Percentiles rank a stretch among this genome's conserved stretches.
Conservation (phyloP, 2,329 filamentous ascomycete genomes). For the Neofusicoccum sp. region DNA sequence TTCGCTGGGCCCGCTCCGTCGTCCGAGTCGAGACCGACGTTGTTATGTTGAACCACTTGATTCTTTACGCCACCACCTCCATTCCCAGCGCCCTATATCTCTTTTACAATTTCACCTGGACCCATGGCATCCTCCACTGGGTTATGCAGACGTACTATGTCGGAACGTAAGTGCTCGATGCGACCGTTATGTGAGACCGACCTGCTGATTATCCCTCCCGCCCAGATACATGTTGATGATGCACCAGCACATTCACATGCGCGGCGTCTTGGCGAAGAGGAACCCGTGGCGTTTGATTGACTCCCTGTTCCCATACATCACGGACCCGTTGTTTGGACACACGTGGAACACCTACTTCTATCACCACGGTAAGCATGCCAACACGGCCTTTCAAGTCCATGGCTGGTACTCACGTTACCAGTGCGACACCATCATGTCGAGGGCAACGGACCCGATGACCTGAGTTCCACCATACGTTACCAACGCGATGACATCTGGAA, state of each 20-base stretch:
- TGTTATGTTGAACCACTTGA: slow-evolving; percentile 72
- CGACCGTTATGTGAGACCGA: not conserved
- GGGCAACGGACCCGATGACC: slow-evolving; percentile 72
- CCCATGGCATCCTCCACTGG: slow-evolving; percentile 65
- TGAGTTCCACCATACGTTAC: slow-evolving; percentile 73
- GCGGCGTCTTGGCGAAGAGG: slow-evolving; percentile 61
- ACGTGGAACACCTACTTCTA: slow-evolving; percentile 85
- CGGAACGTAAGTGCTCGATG: slow-evolving; percentile 45
- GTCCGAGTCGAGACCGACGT: slow-evolving; percentile 70
- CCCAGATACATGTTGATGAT: slow-evolving; percentile 71
- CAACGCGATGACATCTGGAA: slow-evolving; percentile 66
- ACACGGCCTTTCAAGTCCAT: not conserved
- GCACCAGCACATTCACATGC: slow-evolving; percentile 80
- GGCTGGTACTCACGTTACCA: not conserved
- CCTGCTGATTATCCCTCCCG: not conserved
- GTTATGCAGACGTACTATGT: slow-evolving; percentile 67
- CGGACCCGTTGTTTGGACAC: slow-evolving; percentile 75
- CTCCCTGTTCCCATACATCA: slow-evolving; percentile 66
- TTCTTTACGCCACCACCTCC: slow-evolving; percentile 68
- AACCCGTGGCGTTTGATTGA: slow-evolving; percentile 56
- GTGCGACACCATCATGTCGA: slow-evolving; percentile 65
- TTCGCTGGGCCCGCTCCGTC: slow-evolving; percentile 53
- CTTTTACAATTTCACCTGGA: slow-evolving; percentile 64
- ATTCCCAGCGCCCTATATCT: slow-evolving; percentile 67
- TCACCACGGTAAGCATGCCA: slow-evolving; percentile 75